Evolutionary conservation across 2,329 filamentous ascomycete genomes (phyloP), one percentile per base, ranked within the genome.

Genomic region (Colletotrichum coccodes): DNA sequence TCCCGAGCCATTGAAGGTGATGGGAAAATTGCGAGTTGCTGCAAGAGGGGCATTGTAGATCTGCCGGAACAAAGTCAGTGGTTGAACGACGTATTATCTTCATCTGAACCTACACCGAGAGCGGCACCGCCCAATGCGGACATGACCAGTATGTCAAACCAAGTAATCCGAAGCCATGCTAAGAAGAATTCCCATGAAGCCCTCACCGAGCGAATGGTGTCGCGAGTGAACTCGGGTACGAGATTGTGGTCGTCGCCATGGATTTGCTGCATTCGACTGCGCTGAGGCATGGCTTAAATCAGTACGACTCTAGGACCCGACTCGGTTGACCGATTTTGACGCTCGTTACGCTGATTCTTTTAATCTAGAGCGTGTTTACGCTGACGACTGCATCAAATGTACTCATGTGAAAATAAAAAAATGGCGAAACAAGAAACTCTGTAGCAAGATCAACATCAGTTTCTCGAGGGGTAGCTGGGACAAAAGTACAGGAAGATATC

Each of bases 131-230:
- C 89, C 74, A 92, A 81, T 9, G 83, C 68, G 8, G 80, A 78
- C 86, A 92, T 89, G 21, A 85, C 87, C 7, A 91, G 68, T 32
- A 91, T 79, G 72, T 92, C 90, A 3, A 86, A 76, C 82, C 86
- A 90, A 26, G 86, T 88, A 6, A 85, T 79, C 65, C 85, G 86
- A 70, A 90, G 70, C 89, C 89, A 92, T 16, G 49, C 57, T 36
- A 47, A 6, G 36, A 60, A 50, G 34, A 70, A 70, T 3, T 49
- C 34, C 40, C 63, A 57, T 11, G 26, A 44, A 4, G 46, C 36
- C 14, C 36, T 28, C 5, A 36, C 30, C 6, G 66, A 70, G 4
- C 62, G 54, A n/a, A 70, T 6, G 2, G 66, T 70, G 11, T 66
- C 42, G n/a, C 56, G 56, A 2, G 61, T 68, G 16, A 70, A 70